These are phyloP conservation scores for Acacia confusa DNA, from an alignment of 306 rosid genomes.

Conservation along the genomic window DNA sequence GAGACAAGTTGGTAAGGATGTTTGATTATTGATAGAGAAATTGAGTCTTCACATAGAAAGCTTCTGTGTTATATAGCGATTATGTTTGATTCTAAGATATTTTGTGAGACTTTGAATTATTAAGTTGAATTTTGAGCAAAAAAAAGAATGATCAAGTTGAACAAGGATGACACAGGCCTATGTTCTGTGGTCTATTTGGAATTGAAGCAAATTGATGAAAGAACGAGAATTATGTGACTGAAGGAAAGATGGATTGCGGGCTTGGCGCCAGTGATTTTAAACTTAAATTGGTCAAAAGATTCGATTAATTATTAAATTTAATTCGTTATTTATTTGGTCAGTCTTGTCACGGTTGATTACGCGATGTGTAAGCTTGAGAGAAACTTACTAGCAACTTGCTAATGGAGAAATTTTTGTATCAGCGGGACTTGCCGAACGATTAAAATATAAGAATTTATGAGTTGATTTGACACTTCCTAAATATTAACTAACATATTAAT, in stretches of 20 bases:
- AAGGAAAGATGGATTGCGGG: neutral
- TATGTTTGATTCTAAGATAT: too few relatives aligned
- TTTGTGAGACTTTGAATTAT: conserved; percentile 15
- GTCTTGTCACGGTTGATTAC: too few relatives aligned
- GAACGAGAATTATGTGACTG: neutral
- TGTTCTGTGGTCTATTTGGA: neutral
- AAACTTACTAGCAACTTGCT: too few relatives aligned
- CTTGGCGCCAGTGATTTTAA: neutral
- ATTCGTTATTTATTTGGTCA: too few relatives aligned
- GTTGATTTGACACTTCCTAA: too few relatives aligned
- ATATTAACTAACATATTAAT: too few relatives aligned
- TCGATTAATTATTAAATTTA: too few relatives aligned
- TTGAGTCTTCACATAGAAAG: neutral
- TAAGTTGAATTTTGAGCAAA: too few relatives aligned
- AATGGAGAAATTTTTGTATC: too few relatives aligned
- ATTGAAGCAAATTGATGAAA: neutral
- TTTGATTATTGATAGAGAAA: neutral
- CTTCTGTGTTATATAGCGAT: neutral
- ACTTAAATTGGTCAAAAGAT: neutral
- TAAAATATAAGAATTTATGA: too few relatives aligned
- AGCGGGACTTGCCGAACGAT: too few relatives aligned
- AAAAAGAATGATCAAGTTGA: neutral
- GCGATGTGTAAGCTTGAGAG: too few relatives aligned
- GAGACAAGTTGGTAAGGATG: neutral
- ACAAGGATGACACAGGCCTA: neutral